Conservation (phyloP, 768 basidiomycete genomes). For the Tylopilus cervinicoccineus region DNA sequence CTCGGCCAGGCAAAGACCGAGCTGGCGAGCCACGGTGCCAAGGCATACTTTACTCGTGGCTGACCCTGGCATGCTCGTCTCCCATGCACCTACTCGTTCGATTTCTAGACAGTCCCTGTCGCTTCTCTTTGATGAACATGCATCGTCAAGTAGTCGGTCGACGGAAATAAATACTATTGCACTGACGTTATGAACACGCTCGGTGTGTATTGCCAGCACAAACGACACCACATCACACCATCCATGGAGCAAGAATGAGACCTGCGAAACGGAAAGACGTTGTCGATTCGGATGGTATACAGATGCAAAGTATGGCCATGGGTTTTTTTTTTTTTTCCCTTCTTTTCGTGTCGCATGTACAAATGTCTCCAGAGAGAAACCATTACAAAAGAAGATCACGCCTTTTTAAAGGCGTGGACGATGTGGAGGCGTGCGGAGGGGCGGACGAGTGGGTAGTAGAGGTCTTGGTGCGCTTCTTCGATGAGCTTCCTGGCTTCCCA, state of each 20-base stretch:
- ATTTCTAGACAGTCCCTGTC: background rate
- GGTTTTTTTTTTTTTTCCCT: slow-evolving; percentile 29
- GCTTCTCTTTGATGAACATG: background rate
- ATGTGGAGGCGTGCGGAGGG: slow-evolving; percentile 55
- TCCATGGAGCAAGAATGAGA: slow-evolving; percentile 2
- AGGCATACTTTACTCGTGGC: slow-evolving; percentile 83
- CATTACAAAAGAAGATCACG: slow-evolving; percentile 1
- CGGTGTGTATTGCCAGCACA: background rate
- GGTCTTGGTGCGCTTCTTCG: slow-evolving; percentile 58
- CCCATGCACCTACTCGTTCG: slow-evolving; percentile 19
- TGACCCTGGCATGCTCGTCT: slow-evolving; percentile 32
- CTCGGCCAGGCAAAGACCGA: slow-evolving; percentile 71
- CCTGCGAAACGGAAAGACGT: slow-evolving; percentile 76
- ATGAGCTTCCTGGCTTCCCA: slow-evolving; percentile 54
- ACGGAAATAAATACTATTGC: slow-evolving; percentile 12
- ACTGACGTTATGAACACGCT: slow-evolving; percentile 7
- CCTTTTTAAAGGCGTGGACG: slow-evolving; percentile 46
- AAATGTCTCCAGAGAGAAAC: slow-evolving; percentile 19
- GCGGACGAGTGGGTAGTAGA: slow-evolving; percentile 55
- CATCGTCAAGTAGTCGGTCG: slow-evolving; percentile 1
- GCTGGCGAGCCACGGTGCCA: slow-evolving; percentile 78
- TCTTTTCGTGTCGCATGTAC: slow-evolving; percentile 10
- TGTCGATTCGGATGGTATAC: slow-evolving; percentile 59
- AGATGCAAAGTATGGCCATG: slow-evolving; percentile 7
- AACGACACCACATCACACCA: background rate